Percentiles rank a stretch among this genome's conserved stretches.
Conservation (phyloP, 257 asterid species). For the Fraxinus quadrangulata region DNA sequence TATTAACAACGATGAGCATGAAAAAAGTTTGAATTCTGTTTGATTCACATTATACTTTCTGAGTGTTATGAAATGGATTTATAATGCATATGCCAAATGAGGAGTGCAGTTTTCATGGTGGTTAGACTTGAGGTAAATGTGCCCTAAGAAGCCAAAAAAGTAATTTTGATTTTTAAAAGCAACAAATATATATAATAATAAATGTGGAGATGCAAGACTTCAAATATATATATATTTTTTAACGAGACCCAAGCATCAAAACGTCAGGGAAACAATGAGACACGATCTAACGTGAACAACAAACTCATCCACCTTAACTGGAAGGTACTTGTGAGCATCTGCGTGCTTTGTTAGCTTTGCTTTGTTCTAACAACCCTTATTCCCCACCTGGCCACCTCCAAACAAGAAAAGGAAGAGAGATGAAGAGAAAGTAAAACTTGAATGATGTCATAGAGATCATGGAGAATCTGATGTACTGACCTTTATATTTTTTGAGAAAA, state of each 20-base stretch:
- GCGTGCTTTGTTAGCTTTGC: not conserved
- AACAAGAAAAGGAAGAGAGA: slow-evolving; percentile 13
- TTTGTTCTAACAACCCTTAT: slow-evolving; percentile 4
- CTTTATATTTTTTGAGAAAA: not conserved
- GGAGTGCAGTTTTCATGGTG: not conserved
- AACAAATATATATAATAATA: not conserved
- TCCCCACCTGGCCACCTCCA: not conserved
- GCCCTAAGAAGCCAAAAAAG: not conserved
- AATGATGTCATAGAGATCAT: not conserved
- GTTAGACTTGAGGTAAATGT: not conserved
- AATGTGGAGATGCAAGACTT: not conserved
- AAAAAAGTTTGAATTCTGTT: slow-evolving; percentile 4
- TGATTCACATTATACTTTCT: not conserved
- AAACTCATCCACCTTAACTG: not conserved
- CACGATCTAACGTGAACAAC: not conserved
- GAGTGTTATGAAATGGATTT: not conserved
- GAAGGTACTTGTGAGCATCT: not conserved
- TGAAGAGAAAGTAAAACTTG: not conserved
- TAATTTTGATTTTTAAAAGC: not conserved
- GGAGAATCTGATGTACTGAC: not conserved
- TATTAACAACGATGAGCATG: slow-evolving; percentile 21
- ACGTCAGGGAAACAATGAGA: not conserved
- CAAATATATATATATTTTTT: not conserved
- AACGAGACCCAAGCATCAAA: not conserved
- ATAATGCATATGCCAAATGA: not conserved